phyloP scores from a whole-genome alignment of 768 basidiomycete species.

The Aureoboletus auriporus region DNA sequence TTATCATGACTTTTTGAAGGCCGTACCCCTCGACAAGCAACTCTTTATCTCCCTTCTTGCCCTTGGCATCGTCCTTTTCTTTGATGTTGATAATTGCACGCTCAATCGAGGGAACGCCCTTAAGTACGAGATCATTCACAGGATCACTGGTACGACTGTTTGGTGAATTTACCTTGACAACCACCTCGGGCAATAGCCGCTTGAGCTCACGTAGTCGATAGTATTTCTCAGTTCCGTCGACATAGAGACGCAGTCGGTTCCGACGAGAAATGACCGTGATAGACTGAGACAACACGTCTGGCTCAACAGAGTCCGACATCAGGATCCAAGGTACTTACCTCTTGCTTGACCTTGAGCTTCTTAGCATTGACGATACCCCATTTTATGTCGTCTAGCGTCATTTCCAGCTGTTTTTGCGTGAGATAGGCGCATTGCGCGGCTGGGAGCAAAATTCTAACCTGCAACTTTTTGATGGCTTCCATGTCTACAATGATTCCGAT shows the following conservation, averaged over 20 bases:
- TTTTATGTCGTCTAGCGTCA: slow-evolving; percentile 89
- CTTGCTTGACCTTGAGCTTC: slow-evolving; percentile 90
- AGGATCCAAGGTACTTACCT: slow-evolving; percentile 39
- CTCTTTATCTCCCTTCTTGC: slow-evolving; percentile 86
- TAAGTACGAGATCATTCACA: slow-evolving; percentile 1
- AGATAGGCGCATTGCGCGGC: neutral
- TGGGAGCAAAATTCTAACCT: slow-evolving; percentile 42
- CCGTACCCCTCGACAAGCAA: slow-evolving; percentile 97
- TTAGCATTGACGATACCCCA: slow-evolving; percentile 83
- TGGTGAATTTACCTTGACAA: slow-evolving; percentile 68
- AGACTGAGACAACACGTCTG: slow-evolving; percentile 40
- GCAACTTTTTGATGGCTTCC: slow-evolving; percentile 83
- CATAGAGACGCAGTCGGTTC: slow-evolving; percentile 73
- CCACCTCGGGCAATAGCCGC: slow-evolving; percentile 75
- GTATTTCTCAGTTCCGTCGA: slow-evolving; percentile 75
- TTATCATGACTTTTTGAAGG: slow-evolving; percentile 93
- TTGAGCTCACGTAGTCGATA: slow-evolving; percentile 85
- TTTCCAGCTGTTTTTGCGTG: slow-evolving; percentile 61
- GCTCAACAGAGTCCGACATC: neutral
- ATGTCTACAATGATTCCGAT: slow-evolving; percentile 90
- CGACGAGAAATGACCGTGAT: slow-evolving; percentile 74
- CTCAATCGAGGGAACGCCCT: slow-evolving; percentile 85
- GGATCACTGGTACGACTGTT: neutral
- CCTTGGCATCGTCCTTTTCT: slow-evolving; percentile 74
- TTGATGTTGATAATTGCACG: slow-evolving; percentile 97